Base-by-base conservation (phyloP, 257 asterid genomes). In the Craterostigma plantagineum region DNA sequence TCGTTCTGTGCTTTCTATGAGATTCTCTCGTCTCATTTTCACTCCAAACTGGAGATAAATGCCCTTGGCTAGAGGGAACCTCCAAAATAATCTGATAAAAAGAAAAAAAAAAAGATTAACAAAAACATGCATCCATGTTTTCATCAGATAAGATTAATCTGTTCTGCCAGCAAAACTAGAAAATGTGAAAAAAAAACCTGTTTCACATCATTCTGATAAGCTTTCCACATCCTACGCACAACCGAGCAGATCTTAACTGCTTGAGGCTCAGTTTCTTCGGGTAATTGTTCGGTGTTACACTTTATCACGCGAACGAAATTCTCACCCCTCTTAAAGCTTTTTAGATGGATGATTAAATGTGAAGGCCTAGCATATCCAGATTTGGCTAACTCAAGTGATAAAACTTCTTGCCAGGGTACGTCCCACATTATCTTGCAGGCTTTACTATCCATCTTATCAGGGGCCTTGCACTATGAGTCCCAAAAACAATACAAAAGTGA, bases 351-450 rank as follows among this genome's bases (percentile, higher is more conserved):
- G 53, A 90, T 72, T 45, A 90, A 62, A 66, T 90, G 98, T 52
- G 92, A 72, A 40, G 95, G 83, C 58, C 34, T 59, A 35, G 65
- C 59, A 52, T 57, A 69, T 41, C 92, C 92, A 63, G 91, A 92
- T 83, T 79, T 90, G 46, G 95, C 98, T 73, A 82, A 61, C 60
- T 90, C 98, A 47, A 90, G 77, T 42, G 93, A 54, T 79, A 90
- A 54, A 46, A 90, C 64, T 42, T 83, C 86, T 63, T 76, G 86
- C 98, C 98, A 90, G 15, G 84, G 77, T 38, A 83, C 95, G 64
- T 83, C 95, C 98, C 98, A 90, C 77, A 65, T 68, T 66, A 90
- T 90, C 67, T 79, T 90, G 85, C 98, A 79, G 46, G 98, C 95
- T 52, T 62, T 80, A 64, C 54, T 71, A 49, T 82, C 98, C 91